A percentile compares a stretch with the other conserved stretches of the same genome.
These are phyloP conservation scores for Pseudognaphalium luteoalbum DNA, from an alignment of 129 eudicot genomes.

Conservation along the genomic window DNA sequence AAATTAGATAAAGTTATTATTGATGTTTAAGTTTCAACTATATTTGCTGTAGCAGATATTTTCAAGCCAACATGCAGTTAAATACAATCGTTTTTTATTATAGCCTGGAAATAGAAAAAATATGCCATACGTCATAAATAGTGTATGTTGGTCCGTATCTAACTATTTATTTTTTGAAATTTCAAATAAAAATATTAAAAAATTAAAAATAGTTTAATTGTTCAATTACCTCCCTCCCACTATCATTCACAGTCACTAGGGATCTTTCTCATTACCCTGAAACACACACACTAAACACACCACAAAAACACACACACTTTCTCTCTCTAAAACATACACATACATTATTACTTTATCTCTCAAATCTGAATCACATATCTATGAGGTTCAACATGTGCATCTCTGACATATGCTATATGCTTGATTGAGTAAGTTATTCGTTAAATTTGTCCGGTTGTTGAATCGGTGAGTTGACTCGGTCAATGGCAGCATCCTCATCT, in stretches of 20 bases:
- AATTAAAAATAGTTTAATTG: slow-evolving; percentile 17
- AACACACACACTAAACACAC: slow-evolving; percentile 37
- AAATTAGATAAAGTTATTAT: neutral
- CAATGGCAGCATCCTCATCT: slow-evolving; percentile 85
- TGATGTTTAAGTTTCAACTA: neutral
- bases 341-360: slow-evolving; percentile 20
- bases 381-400: slow-evolving; percentile 23
- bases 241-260: slow-evolving; percentile 30
- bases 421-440: slow-evolving; percentile 1
- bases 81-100: neutral
- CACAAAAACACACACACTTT: slow-evolving; percentile 24
- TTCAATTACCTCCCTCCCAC: slow-evolving; percentile 46
- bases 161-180: neutral
- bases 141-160: neutral
- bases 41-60: neutral
- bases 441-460: slow-evolving; percentile 26
- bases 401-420: slow-evolving; percentile 35
- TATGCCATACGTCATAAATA: neutral
- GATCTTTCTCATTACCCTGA: slow-evolving; percentile 33
- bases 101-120: neutral
- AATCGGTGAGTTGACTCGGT: slow-evolving; percentile 37
- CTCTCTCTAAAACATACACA: slow-evolving; percentile 34
- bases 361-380: slow-evolving; percentile 19
- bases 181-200: neutral
- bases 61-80: neutral